phyloP scores from a whole-genome alignment of 768 basidiomycete genomes.

The Boletus eberwhitei region DNA sequence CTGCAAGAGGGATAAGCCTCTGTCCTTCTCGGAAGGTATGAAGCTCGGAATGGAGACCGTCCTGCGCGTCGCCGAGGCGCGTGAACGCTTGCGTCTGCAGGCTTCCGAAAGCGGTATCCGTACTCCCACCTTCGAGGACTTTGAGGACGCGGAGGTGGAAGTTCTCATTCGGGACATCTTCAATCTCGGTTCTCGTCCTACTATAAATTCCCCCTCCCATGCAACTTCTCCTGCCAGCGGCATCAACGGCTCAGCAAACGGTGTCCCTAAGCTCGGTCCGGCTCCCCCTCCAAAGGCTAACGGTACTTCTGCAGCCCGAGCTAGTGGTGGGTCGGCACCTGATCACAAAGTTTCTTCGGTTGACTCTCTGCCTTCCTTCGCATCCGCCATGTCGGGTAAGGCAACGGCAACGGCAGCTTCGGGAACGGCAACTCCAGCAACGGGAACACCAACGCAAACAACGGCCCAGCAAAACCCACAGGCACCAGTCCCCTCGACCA shows the following conservation, averaged over 20 bases:
- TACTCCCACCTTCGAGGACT: conserved; percentile 31
- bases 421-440: not conserved
- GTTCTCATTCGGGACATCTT: conserved; percentile 29
- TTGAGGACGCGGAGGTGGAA: conserved; percentile 29
- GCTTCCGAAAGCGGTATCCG: conserved; percentile 32
- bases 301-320: conserved; percentile 17
- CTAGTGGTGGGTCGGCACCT: conserved; percentile 31
- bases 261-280: conserved; percentile 19
- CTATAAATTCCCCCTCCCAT: conserved; percentile 21
- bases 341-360: conserved; percentile 24
- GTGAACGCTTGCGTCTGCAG: conserved; percentile 38
- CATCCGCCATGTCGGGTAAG: conserved; percentile 15
- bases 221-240: conserved; percentile 6
- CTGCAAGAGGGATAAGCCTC: conserved; percentile 35
- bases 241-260: conserved; percentile 9
- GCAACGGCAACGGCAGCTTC: not conserved
- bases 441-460: not conserved
- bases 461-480: not conserved
- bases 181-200: conserved; percentile 24
- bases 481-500: not conserved
- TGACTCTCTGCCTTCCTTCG: conserved; percentile 22
- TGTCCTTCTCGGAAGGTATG: conserved; percentile 38
- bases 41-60: conserved; percentile 41
- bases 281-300: conserved; percentile 22
- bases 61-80: conserved; percentile 36